Percentiles rank a stretch among this genome's conserved stretches.
These are phyloP conservation scores for Barnettozyma sp. DNA, from an alignment of 805 yeast genomes.

Conservation along the genomic window DNA sequence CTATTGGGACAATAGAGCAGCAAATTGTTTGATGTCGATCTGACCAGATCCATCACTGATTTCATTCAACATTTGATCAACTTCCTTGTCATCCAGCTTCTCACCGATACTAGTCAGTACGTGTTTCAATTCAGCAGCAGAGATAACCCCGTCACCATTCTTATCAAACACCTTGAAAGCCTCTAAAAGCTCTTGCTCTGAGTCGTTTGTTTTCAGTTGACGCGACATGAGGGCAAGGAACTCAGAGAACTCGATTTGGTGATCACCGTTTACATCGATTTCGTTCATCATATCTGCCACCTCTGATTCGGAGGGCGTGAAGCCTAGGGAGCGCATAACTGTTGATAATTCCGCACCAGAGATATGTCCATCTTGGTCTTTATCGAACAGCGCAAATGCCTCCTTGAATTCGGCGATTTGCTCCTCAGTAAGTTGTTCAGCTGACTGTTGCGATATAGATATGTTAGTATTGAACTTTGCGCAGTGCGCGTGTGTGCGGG, in stretches of 20 bases:
- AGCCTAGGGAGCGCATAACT: conserved; percentile 98
- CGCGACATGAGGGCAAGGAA: conserved; percentile 73
- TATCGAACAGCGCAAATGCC: conserved; percentile 95
- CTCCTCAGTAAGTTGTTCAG: conserved; percentile 88
- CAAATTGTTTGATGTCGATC: conserved; percentile 94
- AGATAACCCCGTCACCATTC: conserved; percentile 94
- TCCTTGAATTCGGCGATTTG: conserved; percentile 97
- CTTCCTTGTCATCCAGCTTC: conserved; percentile 92
- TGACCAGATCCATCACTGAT: conserved; percentile 96
- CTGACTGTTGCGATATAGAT: conserved; percentile 24
- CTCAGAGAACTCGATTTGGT: conserved; percentile 76
- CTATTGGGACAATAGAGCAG: conserved; percentile 79
- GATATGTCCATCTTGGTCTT: conserved; percentile 94
- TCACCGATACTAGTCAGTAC: conserved; percentile 97
- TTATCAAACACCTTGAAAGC: conserved; percentile 95
- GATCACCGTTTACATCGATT: conserved; percentile 93
- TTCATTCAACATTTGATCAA: conserved; percentile 93
- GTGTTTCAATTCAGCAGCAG: conserved; percentile 94
- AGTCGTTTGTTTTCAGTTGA: conserved; percentile 93
- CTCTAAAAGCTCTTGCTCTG: conserved; percentile 94
- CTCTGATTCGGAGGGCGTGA: conserved; percentile 94
- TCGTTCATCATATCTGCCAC: conserved; percentile 96
- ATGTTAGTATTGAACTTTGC: neutral
- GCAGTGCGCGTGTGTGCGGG: no score
- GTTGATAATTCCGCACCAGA: conserved; percentile 94